Evolutionary conservation across 208 protist species (phyloP).

Genomic region (Histomonas meleagridis): DNA sequence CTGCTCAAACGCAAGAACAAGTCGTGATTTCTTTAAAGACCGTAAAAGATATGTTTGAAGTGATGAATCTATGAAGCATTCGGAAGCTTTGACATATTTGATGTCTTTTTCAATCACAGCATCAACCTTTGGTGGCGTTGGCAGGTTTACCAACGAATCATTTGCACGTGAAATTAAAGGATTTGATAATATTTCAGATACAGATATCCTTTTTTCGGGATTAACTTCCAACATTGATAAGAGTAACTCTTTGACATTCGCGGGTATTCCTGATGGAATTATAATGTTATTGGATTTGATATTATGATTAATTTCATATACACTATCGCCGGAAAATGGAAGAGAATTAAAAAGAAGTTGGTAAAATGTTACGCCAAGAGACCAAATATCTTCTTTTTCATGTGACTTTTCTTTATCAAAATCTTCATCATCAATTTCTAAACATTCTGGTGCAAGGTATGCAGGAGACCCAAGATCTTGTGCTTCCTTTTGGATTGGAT

Average conservation of each 20-base stretch:
- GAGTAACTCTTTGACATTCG: background rate
- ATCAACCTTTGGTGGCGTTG: too few species aligned
- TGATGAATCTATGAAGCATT: too few species aligned
- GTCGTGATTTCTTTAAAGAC: too few species aligned
- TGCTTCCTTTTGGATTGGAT: background rate
- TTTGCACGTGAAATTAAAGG: background rate
- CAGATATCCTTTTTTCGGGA: background rate
- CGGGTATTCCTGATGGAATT: background rate
- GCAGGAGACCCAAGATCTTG: background rate
- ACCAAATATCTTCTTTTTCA: constrained; percentile 25
- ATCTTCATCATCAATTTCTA: background rate
- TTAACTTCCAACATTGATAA: background rate
- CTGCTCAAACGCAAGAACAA: too few species aligned
- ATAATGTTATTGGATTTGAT: background rate
- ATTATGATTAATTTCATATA: background rate
- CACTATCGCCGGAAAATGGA: background rate
- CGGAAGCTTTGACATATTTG: too few species aligned
- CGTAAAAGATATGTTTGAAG: too few species aligned
- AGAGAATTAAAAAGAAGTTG: background rate
- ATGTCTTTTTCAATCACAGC: too few species aligned
- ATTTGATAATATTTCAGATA: background rate
- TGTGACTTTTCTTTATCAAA: background rate
- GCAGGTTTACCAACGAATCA: background rate
- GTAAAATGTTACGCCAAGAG: constrained; percentile 5
- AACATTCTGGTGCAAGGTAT: background rate